These are phyloP conservation scores for Emiliania huxleyi DNA, from an alignment of 78 protist species.

Conservation along the genomic window DNA sequence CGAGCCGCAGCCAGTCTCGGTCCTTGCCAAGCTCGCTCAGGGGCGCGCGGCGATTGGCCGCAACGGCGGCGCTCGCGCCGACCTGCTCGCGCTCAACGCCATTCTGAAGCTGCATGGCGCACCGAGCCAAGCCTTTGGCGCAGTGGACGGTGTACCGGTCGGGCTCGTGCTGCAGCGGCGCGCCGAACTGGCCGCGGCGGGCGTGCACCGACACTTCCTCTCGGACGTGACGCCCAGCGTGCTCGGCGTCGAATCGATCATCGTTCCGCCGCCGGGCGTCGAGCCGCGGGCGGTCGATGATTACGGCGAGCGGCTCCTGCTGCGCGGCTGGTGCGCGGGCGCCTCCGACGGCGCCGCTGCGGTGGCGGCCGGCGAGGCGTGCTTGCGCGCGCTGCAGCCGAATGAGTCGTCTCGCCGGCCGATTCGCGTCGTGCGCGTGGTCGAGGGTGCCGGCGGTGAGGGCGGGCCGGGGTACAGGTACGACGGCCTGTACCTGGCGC, in stretches of 20 bases:
- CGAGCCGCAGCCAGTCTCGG: no score
- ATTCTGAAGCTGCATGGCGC: not conserved
- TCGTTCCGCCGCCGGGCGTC: not conserved
- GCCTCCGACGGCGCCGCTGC: no score
- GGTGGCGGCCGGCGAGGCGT: not conserved
- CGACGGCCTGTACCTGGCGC: not conserved
- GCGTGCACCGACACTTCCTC: not conserved
- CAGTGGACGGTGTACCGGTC: not conserved
- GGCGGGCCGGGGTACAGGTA: not conserved
- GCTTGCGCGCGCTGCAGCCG: not conserved
- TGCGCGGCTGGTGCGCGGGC: not conserved
- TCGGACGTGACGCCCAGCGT: not conserved
- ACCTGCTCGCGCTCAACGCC: not conserved
- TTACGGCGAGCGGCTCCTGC: not conserved
- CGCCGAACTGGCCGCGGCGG: not conserved
- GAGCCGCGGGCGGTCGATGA: not conserved
- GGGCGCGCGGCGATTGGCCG: not conserved
- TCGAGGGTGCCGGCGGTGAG: not conserved
- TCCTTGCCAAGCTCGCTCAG: no score
- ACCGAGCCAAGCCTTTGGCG: not conserved
- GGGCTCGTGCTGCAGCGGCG: not conserved
- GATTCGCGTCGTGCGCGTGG: not conserved
- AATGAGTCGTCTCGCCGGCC: not conserved
- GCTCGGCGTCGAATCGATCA: not conserved
- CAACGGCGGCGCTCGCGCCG: not conserved